These are phyloP conservation scores for Scutellaria minor DNA, from an alignment of 257 asterid species.

Conservation along the genomic window DNA sequence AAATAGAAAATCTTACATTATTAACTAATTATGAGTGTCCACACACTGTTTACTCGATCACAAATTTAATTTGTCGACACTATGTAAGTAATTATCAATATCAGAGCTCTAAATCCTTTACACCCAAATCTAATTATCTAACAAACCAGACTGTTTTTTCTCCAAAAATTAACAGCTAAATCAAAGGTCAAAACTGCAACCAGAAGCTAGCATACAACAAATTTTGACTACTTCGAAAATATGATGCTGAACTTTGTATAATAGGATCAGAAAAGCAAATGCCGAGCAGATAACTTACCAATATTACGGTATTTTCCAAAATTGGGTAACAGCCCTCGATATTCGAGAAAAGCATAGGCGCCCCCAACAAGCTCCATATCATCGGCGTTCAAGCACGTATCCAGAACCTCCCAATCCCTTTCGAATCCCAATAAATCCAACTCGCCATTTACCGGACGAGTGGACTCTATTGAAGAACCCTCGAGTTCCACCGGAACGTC, in stretches of 20 bases:
- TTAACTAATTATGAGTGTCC: neutral
- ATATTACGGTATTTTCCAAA: slow-evolving; percentile 74
- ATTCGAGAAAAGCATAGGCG: slow-evolving; percentile 75
- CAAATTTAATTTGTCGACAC: neutral
- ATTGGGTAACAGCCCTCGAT: slow-evolving; percentile 67
- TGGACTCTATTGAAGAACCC: slow-evolving; percentile 40
- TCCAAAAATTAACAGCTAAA: neutral
- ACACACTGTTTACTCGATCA: neutral
- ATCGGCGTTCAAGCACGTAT: slow-evolving; percentile 94
- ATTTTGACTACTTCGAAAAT: neutral
- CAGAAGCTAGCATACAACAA: neutral
- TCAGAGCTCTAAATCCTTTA: neutral
- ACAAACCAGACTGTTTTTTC: neutral
- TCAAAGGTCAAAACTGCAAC: neutral
- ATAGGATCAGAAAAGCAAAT: neutral
- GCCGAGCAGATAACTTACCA: slow-evolving; percentile 49
- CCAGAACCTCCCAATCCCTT: slow-evolving; percentile 83
- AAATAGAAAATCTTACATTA: neutral
- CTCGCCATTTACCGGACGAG: slow-evolving; percentile 24
- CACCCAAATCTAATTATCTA: neutral
- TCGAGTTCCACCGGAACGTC: slow-evolving; percentile 45
- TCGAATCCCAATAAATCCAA: slow-evolving; percentile 43
- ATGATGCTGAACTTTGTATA: neutral
- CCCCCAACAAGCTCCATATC: slow-evolving; percentile 86
- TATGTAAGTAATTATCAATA: neutral